Evolutionary conservation across 2,329 filamentous ascomycete genomes (phyloP).

Genomic region (Gremmenia infestans): DNA sequence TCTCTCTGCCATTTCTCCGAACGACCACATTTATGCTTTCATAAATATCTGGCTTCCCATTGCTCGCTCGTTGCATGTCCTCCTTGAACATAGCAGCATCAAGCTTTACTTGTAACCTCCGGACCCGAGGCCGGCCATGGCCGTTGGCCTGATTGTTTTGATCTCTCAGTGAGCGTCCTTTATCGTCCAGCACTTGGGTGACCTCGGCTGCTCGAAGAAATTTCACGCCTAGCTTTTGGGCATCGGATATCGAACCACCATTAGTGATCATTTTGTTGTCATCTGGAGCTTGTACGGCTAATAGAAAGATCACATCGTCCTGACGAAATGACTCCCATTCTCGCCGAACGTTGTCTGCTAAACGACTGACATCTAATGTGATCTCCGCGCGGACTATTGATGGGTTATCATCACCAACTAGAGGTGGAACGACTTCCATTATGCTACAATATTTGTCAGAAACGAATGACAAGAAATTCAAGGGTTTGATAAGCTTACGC

Average conservation of each 20-base stretch:
- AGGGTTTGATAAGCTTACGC: constrained; percentile 37
- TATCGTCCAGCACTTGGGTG: constrained; percentile 80
- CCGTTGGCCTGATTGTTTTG: constrained; percentile 57
- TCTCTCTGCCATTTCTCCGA: constrained; percentile 79
- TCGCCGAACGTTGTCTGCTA: constrained; percentile 68
- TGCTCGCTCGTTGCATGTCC: constrained; percentile 62
- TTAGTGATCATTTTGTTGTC: constrained; percentile 47
- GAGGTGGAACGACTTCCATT: constrained; percentile 75
- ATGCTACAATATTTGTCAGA: constrained; percentile 44
- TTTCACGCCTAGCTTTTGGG: constrained; percentile 61
- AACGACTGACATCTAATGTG: constrained; percentile 71
- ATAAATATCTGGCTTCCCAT: constrained; percentile 75
- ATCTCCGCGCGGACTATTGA: constrained; percentile 84
- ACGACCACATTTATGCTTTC: constrained; percentile 80
- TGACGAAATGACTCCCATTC: constrained; percentile 89
- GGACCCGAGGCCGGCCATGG: constrained; percentile 52
- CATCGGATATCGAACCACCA: constrained; percentile 44
- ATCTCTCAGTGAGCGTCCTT: constrained; percentile 68
- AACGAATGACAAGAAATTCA: constrained; percentile 11
- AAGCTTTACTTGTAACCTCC: constrained; percentile 74
- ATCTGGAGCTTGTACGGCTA: constrained; percentile 64
- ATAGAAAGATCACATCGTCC: constrained; percentile 85
- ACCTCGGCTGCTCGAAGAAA: constrained; percentile 79
- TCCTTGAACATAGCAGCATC: constrained; percentile 73
- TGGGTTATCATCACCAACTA: constrained; percentile 79